phyloP scores from a whole-genome alignment of 176 grass and related monocot genomes.

The Carex parvula region DNA sequence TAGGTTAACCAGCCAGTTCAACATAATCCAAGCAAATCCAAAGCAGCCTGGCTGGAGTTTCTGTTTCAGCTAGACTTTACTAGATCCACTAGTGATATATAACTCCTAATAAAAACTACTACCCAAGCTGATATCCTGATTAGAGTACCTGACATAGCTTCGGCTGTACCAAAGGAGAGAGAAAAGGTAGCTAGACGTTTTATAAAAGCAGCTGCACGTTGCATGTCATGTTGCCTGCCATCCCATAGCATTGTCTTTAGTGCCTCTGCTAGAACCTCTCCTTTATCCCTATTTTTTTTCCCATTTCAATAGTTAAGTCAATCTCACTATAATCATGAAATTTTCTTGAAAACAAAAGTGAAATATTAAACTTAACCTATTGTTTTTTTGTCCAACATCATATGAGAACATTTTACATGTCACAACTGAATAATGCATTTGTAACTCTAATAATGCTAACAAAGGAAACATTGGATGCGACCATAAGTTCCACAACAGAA shows the following conservation, averaged over 20 bases:
- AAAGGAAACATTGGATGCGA: background rate
- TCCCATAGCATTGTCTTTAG: slow-evolving; percentile 91
- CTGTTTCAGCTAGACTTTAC: background rate
- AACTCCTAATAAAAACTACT: background rate
- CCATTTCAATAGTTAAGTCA: background rate
- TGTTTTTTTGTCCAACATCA: background rate
- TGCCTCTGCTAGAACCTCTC: slow-evolving; percentile 86
- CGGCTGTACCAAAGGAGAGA: slow-evolving; percentile 81
- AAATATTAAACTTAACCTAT: background rate
- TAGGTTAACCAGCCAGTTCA: background rate
- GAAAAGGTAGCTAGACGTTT: slow-evolving; percentile 85
- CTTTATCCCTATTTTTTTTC: slow-evolving; percentile 45
- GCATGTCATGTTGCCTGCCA: slow-evolving; percentile 84
- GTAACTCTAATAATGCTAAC: background rate
- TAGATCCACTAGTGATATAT: background rate
- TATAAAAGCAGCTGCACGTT: slow-evolving; percentile 87
- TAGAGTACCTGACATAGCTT: slow-evolving; percentile 65
- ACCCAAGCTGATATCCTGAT: background rate
- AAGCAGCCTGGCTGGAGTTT: background rate
- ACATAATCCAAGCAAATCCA: background rate
- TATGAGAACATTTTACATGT: background rate
- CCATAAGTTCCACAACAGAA: background rate
- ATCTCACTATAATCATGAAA: slow-evolving; percentile 5
- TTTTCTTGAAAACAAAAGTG: background rate
- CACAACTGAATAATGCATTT: background rate